These are phyloP conservation scores for Plasmodium sp. DNA, from an alignment of 169 alveolate species.

Conservation along the genomic window DNA sequence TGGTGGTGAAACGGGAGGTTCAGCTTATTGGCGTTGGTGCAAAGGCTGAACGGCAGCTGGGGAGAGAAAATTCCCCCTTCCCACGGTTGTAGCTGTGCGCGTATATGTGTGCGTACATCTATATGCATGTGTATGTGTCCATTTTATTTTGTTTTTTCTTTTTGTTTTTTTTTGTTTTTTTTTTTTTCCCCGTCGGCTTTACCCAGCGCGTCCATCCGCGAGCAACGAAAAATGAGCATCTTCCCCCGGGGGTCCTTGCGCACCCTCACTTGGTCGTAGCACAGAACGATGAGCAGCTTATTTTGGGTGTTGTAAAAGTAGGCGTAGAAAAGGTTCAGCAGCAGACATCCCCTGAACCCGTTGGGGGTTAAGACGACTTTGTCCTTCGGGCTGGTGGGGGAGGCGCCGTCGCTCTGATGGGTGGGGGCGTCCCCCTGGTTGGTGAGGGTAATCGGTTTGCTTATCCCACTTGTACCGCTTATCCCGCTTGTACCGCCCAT, in stretches of 20 bases:
- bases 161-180: neutral
- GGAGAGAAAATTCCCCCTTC: neutral
- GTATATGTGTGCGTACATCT: neutral
- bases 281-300: constrained; percentile 35
- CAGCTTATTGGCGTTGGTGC: neutral
- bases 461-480: neutral
- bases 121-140: neutral
- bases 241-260: neutral
- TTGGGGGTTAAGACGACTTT: constrained; percentile 19
- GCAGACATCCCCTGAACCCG: constrained; percentile 43
- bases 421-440: neutral
- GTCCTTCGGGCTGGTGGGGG: neutral
- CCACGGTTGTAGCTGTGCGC: neutral
- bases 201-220: constrained; percentile 36
- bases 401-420: neutral
- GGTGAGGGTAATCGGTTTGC: neutral
- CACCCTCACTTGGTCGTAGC: constrained; percentile 39
- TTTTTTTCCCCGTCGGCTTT: neutral
- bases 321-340: constrained; percentile 40
- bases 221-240: constrained; percentile 8
- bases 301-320: constrained; percentile 58
- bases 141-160: neutral
- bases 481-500: no score
- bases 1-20: neutral
- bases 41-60: neutral